Base-by-base conservation (phyloP, 306 rosid genomes). In the Fragaria vesca region DNA sequence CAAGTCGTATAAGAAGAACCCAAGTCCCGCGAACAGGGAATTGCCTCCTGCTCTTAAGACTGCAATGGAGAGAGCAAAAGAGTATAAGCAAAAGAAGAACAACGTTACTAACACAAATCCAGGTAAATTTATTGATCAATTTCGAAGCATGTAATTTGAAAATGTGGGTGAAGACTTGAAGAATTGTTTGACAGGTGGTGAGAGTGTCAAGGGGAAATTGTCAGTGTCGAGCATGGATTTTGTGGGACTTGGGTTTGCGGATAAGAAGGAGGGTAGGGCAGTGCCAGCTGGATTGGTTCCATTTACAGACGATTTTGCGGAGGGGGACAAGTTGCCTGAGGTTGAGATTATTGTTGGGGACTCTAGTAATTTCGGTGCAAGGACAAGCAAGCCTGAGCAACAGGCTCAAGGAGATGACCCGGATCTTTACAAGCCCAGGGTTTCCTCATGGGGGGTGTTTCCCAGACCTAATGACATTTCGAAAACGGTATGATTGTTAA, bases 381-480 rank as follows among this genome's bases (percentile, higher is more conserved):
- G 78, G 32, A 43, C 72, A 78, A 67, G 82, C 1, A 68, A 82
- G 72, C 76, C 85, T 73, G 81, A 86, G 65, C 83, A 80, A 46
- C 50, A 46, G 71, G 61, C 69, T 43, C 85, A 70, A 67, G 87
- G 84, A 70, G 83, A 83, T 12, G 90, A 88, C n/a, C 55, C 88
- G 21, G 88, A 88, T 54, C 47, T 88, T 36, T 92, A 94, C 90
- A 89, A 92, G 89, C 97, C 97, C 36, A 90, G 87, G 86, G 97
- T 92, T 81, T 90, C 98, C 66, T 85, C 97, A 3, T 92, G 98
- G 98, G 97, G 97, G 77, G 94, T 89, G 80, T 94, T 94, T 89
- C 98, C 98, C 51, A 89, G 98, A 77, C 98, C 98, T 4, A 74
- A 76, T 84, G 83, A 94, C 78, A 94, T 94, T 79, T 94, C 98